phyloP scores from a whole-genome alignment of 768 basidiomycete species.

The Pulveroboletus ravenelii region DNA sequence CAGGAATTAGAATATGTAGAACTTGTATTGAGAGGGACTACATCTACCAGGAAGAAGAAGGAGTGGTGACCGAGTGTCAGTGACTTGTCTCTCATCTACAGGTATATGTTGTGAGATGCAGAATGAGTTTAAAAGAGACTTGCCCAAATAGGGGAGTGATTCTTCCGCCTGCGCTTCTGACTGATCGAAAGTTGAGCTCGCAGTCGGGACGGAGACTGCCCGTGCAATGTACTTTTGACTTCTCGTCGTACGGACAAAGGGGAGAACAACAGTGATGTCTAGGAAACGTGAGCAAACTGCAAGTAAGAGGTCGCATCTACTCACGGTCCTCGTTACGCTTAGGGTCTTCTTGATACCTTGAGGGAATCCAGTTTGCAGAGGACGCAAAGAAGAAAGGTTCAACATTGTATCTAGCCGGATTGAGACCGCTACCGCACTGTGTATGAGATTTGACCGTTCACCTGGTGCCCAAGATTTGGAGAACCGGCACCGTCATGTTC shows the following conservation, averaged over 20 bases:
- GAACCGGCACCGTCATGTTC: slow-evolving; percentile 43
- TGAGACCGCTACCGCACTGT: not conserved
- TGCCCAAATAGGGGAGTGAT: slow-evolving; percentile 17
- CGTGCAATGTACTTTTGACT: slow-evolving; percentile 24
- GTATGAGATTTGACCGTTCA: slow-evolving; percentile 21
- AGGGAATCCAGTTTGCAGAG: slow-evolving; percentile 62
- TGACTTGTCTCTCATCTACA: slow-evolving; percentile 28
- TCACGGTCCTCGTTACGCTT: slow-evolving; percentile 43
- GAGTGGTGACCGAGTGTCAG: slow-evolving; percentile 53
- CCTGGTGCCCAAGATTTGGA: slow-evolving; percentile 57
- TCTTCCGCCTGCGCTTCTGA: not conserved
- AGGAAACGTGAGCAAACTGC: not conserved
- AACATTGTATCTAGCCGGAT: slow-evolving; percentile 42
- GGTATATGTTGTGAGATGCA: not conserved
- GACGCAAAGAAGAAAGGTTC: slow-evolving; percentile 67
- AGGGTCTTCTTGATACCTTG: slow-evolving; percentile 55
- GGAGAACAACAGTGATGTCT: slow-evolving; percentile 57
- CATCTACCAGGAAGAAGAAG: slow-evolving; percentile 33
- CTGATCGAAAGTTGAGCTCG: not conserved
- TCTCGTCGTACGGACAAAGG: slow-evolving; percentile 44
- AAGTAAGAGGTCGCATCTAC: slow-evolving; percentile 31
- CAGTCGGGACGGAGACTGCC: slow-evolving; percentile 7
- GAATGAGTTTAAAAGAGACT: not conserved
- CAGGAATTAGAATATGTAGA: not conserved
- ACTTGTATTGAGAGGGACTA: not conserved